Percentiles rank a stretch among this genome's conserved stretches.
Evolutionary conservation across 352 stramenopile genomes (phyloP).

Genomic region (Globisporangium okanoganense): DNA sequence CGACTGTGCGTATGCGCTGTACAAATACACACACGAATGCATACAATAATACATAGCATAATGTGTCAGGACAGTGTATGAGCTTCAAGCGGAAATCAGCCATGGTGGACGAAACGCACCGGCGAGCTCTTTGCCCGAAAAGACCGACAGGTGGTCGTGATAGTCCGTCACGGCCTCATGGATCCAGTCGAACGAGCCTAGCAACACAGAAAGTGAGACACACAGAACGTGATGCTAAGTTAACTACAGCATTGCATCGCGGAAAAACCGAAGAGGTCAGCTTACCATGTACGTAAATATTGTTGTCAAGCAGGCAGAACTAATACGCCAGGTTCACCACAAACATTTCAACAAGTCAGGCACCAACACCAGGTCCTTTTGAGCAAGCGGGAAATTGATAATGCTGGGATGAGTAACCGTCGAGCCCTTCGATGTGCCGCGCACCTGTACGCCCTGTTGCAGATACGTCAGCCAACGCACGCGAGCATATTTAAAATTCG

Average conservation of each 20-base stretch:
- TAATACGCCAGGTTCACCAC: background rate
- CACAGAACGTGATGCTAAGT: background rate
- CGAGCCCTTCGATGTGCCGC: too few species aligned
- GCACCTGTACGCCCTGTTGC: too few species aligned
- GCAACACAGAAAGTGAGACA: background rate
- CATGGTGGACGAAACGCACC: background rate
- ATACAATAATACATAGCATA: background rate
- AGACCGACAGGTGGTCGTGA: background rate
- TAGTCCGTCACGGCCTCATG: background rate
- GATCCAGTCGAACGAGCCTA: background rate
- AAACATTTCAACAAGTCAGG: too few species aligned
- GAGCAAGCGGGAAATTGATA: too few species aligned
- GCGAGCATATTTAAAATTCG: too few species aligned
- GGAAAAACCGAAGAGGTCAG: background rate
- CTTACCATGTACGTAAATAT: background rate
- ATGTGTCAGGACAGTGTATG: background rate
- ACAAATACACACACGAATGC: background rate
- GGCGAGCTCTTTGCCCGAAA: background rate
- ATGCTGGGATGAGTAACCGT: too few species aligned
- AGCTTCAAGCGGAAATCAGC: background rate
- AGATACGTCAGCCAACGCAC: too few species aligned
- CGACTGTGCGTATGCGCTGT: too few species aligned
- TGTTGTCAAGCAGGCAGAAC: background rate
- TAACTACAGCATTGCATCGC: too few species aligned
- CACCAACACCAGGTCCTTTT: too few species aligned